Evolutionary conservation across 306 rosid genomes (phyloP).

Genomic region (Lathyrus tuberosus): DNA sequence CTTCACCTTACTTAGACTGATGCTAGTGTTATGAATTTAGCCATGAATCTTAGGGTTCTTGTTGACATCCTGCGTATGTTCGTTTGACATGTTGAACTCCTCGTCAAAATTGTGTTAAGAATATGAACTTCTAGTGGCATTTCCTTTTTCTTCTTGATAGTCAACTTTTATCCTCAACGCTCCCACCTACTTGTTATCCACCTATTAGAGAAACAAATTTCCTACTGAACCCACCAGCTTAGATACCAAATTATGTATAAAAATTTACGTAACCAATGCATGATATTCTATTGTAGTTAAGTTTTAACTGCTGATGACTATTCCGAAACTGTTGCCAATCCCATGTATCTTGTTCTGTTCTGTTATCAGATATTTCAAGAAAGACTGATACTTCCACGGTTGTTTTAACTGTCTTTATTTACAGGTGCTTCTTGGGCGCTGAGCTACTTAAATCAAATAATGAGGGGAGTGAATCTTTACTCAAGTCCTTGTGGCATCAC

Average conservation of each 20-base stretch:
- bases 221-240: neutral
- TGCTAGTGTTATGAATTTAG: neutral
- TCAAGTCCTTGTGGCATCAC: slow-evolving; percentile 94
- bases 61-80: slow-evolving; percentile 14
- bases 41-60: neutral
- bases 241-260: neutral
- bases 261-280: neutral
- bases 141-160: neutral
- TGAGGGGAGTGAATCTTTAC: slow-evolving; percentile 75
- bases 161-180: neutral
- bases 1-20: neutral
- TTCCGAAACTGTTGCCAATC: neutral
- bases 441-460: slow-evolving; percentile 72
- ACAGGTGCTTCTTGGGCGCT: slow-evolving; percentile 85
- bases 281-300: neutral
- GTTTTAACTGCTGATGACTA: neutral
- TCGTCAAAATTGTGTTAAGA: neutral
- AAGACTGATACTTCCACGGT: neutral
- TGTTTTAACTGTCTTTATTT: slow-evolving; percentile 32
- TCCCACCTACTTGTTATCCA: neutral
- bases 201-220: too few relatives aligned
- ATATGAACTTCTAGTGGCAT: neutral
- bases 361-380: neutral
- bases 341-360: neutral
- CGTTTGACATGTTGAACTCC: slow-evolving; percentile 7